Evolutionary conservation across 2,329 filamentous ascomycete genomes (phyloP).

Genomic region (Orbilia javanica): DNA sequence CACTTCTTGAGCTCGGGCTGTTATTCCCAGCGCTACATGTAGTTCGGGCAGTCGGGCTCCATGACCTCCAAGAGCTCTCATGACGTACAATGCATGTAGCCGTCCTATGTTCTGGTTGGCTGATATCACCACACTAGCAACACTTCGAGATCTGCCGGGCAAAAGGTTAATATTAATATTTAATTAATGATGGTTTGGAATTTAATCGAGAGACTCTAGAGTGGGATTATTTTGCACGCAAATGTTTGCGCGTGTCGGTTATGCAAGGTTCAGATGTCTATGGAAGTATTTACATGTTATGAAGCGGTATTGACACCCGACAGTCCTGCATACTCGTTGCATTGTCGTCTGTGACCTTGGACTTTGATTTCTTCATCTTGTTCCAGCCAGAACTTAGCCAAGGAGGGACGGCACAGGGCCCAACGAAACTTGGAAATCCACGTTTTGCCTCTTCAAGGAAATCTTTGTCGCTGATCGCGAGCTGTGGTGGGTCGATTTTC

Average conservation of each 20-base stretch:
- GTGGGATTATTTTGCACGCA: not conserved
- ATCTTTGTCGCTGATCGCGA: constrained; percentile 40
- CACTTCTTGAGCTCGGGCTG: constrained; percentile 4
- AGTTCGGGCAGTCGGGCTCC: constrained; percentile 27
- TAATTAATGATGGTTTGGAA: not conserved
- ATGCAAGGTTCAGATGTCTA: not conserved
- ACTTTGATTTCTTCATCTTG: not conserved
- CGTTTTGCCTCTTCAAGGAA: constrained; percentile 49
- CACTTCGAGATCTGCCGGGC: constrained; percentile 5
- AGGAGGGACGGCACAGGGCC: constrained; percentile 46
- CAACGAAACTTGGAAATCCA: constrained; percentile 54
- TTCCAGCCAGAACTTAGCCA: constrained; percentile 41
- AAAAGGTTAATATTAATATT: not conserved
- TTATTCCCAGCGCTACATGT: constrained; percentile 29
- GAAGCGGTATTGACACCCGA: not conserved
- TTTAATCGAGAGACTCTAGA: not conserved
- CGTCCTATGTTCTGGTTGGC: constrained; percentile 42
- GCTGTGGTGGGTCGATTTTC: constrained; percentile 48
- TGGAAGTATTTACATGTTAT: not conserved
- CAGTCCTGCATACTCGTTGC: no score
- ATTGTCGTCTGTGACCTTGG: not conserved
- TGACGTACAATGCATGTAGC: constrained; percentile 58
- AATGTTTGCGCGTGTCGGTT: not conserved
- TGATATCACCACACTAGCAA: constrained; percentile 23
- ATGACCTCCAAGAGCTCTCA: constrained; percentile 45